Evolutionary conservation across 1,139 yeast genomes (phyloP), one percentile per base, ranked within the genome.

Genomic region (Hanseniaspora sp.): DNA sequence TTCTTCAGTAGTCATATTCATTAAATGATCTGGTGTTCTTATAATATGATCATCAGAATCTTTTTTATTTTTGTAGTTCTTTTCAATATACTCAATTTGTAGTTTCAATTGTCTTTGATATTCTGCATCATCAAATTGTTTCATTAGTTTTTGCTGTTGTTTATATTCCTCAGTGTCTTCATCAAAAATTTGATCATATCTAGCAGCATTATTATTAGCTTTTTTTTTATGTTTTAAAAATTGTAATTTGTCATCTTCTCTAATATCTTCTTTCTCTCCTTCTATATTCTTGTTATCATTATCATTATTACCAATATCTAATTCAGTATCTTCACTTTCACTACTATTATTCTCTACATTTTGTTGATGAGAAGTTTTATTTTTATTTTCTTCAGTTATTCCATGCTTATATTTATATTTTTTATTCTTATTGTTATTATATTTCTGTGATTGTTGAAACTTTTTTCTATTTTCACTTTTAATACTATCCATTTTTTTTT

Each of bases 161-260:
- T n/a, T 51, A 30, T 51, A 51, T 34, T 51, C 54, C 28, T 51
- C 54, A 12, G 54, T 51, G 12, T 51, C 54, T 39, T 51, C 49
- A 18, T 51, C 54, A 38, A 51, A 45, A 11, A 30, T 15, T 13
- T 51, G 23, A 9, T 51, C 54, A 34, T 44, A 51, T 44, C 54
- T 44, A 12, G 46, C 46, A 6, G 17, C 18, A 34, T 51, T 51
- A 12, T 51, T 40, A 30, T 38, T 51, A 1, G 30, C 45, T 15
- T 42, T 30, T 39, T 34, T 49, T 38, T 12, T 41, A 13, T 6
- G 28, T 13, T 12, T 28, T 7, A 13, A 1, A 29, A 29, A 28
- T 7, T 37, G n/a, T 7, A 37, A 37, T 13, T 13, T 33, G 5
- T 37, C 39, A 37, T 37, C 39, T n/a, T 40, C n/a, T 9, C 12